Conservation (phyloP, 192 early-diverging fungal genomes). For the Mortierella claussenii region DNA sequence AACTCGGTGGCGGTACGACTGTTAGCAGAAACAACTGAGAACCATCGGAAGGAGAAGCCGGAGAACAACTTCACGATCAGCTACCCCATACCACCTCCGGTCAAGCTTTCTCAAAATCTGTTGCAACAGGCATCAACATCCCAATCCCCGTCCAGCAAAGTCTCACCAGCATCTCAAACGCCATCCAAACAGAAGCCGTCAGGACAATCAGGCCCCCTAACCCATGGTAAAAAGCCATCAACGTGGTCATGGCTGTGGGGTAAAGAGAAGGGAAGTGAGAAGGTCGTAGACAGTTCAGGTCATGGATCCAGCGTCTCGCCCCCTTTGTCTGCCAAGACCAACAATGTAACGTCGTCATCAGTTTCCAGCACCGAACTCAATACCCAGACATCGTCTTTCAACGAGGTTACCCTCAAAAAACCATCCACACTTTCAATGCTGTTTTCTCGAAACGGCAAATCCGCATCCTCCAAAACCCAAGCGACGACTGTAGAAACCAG, state of each 20-base stretch:
- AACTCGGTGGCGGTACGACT: conserved; percentile 9
- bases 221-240: conserved; percentile 50
- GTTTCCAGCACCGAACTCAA: conserved; percentile 11
- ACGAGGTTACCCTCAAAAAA: conserved; percentile 21
- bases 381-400: conserved; percentile 11
- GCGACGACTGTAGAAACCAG: conserved; percentile 24
- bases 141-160: background rate
- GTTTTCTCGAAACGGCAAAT: conserved; percentile 51
- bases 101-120: conserved; percentile 44
- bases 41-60: conserved; percentile 18
- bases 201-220: background rate
- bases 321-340: conserved; percentile 3
- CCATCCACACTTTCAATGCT: conserved; percentile 50
- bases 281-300: conserved; percentile 2
- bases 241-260: conserved; percentile 59
- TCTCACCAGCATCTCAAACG: background rate
- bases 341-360: background rate
- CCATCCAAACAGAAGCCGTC: conserved; percentile 16
- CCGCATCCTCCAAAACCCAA: conserved; percentile 36
- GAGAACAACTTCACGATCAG: conserved; percentile 35
- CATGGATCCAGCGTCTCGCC: background rate
- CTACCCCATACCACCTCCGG: conserved; percentile 48
- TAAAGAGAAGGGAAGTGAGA: conserved; percentile 41
- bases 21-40: conserved; percentile 16
- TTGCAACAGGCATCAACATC: conserved; percentile 30